Evolutionary conservation across 176 grass and related monocot species (phyloP).

Genomic region (Tillandsia fasciculata): DNA sequence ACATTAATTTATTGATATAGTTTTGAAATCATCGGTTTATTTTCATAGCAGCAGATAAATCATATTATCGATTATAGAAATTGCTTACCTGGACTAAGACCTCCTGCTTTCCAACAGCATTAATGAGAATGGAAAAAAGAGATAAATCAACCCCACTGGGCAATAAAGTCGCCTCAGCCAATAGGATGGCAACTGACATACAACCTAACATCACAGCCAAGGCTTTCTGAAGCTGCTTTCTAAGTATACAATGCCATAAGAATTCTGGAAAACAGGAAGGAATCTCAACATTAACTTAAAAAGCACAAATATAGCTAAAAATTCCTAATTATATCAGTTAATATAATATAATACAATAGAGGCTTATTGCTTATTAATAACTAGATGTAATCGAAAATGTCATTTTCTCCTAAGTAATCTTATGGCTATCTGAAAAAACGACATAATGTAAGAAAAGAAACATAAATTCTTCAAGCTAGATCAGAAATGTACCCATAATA

Average conservation of each 20-base stretch:
- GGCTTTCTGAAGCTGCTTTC: slow-evolving; percentile 85
- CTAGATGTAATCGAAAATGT: not conserved
- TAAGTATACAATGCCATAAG: slow-evolving; percentile 85
- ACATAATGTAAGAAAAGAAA: too few relatives aligned
- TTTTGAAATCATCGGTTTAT: not conserved
- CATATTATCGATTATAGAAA: slow-evolving; percentile 7
- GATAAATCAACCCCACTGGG: slow-evolving; percentile 93
- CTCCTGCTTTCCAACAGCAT: slow-evolving; percentile 81
- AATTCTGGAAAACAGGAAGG: slow-evolving; percentile 58
- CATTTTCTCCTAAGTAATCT: not conserved
- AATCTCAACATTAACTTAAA: not conserved
- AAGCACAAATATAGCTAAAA: not conserved
- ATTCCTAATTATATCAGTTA: not conserved
- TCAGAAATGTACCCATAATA: slow-evolving; percentile 51
- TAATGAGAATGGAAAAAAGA: slow-evolving; percentile 93
- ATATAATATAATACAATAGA: not conserved
- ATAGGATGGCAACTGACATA: slow-evolving; percentile 92
- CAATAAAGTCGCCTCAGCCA: slow-evolving; percentile 95
- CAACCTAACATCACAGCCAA: slow-evolving; percentile 64
- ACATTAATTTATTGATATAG: too few relatives aligned
- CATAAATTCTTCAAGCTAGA: not conserved
- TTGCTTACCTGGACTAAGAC: slow-evolving; percentile 89
- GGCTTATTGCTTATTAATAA: not conserved
- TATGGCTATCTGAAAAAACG: too few relatives aligned
- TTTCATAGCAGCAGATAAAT: not conserved